These are phyloP conservation scores for Mrakia frigida DNA, from an alignment of 768 basidiomycete genomes.

Conservation along the genomic window DNA sequence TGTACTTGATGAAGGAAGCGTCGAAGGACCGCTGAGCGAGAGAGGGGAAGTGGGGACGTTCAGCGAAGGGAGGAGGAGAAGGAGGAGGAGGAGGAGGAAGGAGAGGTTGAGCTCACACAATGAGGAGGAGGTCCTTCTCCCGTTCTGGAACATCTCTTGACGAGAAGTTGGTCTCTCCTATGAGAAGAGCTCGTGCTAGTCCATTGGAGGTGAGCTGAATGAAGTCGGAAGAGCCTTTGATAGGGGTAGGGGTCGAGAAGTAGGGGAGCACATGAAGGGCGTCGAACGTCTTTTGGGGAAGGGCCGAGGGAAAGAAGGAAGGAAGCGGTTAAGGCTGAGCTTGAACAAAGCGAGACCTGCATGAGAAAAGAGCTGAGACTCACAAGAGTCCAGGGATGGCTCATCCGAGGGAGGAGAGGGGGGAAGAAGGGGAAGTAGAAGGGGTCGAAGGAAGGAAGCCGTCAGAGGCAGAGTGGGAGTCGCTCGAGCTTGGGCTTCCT, in stretches of 20 bases:
- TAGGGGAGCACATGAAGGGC: background rate
- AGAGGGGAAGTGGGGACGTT: background rate
- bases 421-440: no score
- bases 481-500: no score
- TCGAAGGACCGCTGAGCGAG: background rate
- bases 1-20: background rate
- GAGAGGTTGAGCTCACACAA: background rate
- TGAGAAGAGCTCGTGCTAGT: background rate
- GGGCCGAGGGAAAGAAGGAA: background rate
- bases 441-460: no score
- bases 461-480: no score
- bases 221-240: background rate
- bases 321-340: background rate
- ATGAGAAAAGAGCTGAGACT: background rate
- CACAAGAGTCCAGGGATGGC: background rate
- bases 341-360: background rate
- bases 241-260: background rate
- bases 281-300: background rate
- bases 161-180: background rate
- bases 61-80: background rate
- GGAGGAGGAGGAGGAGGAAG: background rate
- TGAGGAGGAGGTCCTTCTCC: background rate
- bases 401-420: background rate
- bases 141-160: background rate
- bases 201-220: background rate